Evolutionary conservation across 805 yeast species (phyloP), one percentile per base, ranked within the genome.

Genomic region (Hanseniaspora opuntiae): DNA sequence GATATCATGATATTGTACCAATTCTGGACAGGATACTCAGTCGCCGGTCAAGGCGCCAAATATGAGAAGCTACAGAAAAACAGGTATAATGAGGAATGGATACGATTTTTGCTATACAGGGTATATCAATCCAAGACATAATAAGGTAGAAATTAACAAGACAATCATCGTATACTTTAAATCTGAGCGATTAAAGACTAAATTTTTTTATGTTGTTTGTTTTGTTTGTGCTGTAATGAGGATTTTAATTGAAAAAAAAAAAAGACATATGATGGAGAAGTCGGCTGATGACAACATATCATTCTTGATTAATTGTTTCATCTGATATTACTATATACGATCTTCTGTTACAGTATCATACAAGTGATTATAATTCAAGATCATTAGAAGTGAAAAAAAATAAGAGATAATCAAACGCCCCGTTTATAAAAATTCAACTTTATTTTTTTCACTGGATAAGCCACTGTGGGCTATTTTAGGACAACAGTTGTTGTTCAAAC

Each of bases 1-100:
- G 96, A 88, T 59, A 68, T 88, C 62, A 74, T 90, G 41, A 79
- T 84, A 3, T 66, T 89, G 3, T 90, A 89, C 63, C 89, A 86
- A 47, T 75, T 78, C 7, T 89, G 97, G 96, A 48, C 48, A n/a
- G 54, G 54, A 10, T 35, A 28, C 20, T 25, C 33, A 4, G 30
- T 14, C 0, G 25, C 28, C 11, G 9, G 19, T 14, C 37, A 41
- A 24, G 20, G 20, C 9, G 36, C 20, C 14, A 25, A 20, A 6
- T 36, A 28, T n/a, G 54, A 51, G 4, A 51, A 51, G 38, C 32
- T 51, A 7, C 54, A 44, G 16, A 51, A 51, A 44, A 87, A 84
- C 58, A 65, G 77, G n/a, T 88, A 85, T 62, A 86, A 85, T 60
- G 96, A 86, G 63, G 72, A 71, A 33, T 65, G 70, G 57, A 75